Percentiles rank a stretch among this genome's conserved stretches.
phyloP scores from a whole-genome alignment of 495 filamentous ascomycete genomes.

The Astrocystis sublimbata region DNA sequence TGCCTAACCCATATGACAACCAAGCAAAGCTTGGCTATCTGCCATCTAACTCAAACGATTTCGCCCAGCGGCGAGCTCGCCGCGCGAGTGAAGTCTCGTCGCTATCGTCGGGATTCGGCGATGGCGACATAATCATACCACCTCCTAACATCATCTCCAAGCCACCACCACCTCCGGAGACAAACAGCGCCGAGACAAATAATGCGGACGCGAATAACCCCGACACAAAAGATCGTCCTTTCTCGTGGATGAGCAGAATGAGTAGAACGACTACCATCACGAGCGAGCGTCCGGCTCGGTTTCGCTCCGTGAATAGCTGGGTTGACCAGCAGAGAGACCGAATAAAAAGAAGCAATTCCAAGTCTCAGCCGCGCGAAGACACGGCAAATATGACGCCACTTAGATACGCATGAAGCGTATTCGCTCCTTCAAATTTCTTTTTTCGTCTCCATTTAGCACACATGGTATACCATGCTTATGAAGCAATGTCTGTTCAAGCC shows the following conservation, averaged over 20 bases:
- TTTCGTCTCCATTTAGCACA: neutral
- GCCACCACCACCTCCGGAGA: constrained; percentile 6
- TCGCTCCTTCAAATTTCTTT: neutral
- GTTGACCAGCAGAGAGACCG: constrained; percentile 59
- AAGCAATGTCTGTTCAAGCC: neutral
- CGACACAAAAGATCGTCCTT: constrained; percentile 29
- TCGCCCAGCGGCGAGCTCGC: constrained; percentile 33
- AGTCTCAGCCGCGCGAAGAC: neutral
- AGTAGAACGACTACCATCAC: constrained; percentile 48
- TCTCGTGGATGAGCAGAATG: constrained; percentile 41
- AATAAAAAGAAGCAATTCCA: constrained; percentile 34
- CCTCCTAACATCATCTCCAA: constrained; percentile 23
- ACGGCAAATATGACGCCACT: neutral
- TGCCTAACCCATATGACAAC: constrained; percentile 38
- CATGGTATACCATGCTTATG: neutral
- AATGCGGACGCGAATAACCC: neutral
- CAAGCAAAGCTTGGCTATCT: constrained; percentile 40
- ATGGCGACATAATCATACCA: constrained; percentile 49
- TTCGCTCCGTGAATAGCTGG: constrained; percentile 61
- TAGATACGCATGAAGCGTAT: neutral
- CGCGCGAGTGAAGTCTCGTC: constrained; percentile 49
- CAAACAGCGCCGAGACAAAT: constrained; percentile 9
- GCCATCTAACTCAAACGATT: constrained; percentile 37
- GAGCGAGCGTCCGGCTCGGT: constrained; percentile 54
- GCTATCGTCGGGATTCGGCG: constrained; percentile 56